These are phyloP conservation scores for Lasiosphaeria ovina DNA, from an alignment of 495 filamentous ascomycete species.

Conservation along the genomic window DNA sequence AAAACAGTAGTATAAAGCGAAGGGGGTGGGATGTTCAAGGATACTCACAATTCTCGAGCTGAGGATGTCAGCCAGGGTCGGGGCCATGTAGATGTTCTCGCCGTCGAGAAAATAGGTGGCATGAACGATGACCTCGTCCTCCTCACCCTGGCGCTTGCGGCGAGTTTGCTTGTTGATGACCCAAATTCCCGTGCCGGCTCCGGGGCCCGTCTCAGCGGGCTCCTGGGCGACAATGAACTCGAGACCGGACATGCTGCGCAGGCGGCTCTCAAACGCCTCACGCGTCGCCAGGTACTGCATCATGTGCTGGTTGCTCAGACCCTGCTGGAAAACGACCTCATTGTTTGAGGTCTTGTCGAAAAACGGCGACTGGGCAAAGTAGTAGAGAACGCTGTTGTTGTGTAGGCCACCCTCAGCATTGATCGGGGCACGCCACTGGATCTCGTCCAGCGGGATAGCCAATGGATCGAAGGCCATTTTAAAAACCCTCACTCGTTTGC, in stretches of 20 bases:
- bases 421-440: slow-evolving; percentile 66
- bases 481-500: not conserved
- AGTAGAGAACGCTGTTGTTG: slow-evolving; percentile 73
- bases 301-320: slow-evolving; percentile 65
- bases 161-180: slow-evolving; percentile 88
- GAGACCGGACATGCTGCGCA: slow-evolving; percentile 76
- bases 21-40: not conserved
- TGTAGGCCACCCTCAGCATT: slow-evolving; percentile 58
- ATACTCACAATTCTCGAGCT: slow-evolving; percentile 67
- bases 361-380: slow-evolving; percentile 87
- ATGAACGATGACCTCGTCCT: slow-evolving; percentile 68
- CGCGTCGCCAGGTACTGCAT: slow-evolving; percentile 59
- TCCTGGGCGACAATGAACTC: slow-evolving; percentile 81
- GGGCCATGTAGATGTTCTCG: slow-evolving; percentile 87
- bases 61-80: slow-evolving; percentile 73
- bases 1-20: not conserved
- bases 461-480: slow-evolving; percentile 15
- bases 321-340: slow-evolving; percentile 70
- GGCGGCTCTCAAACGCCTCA: slow-evolving; percentile 71
- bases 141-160: slow-evolving; percentile 53
- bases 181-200: slow-evolving; percentile 74
- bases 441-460: slow-evolving; percentile 70
- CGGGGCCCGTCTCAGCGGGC: slow-evolving; percentile 63
- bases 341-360: slow-evolving; percentile 91
- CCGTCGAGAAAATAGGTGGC: slow-evolving; percentile 82